phyloP scores from a whole-genome alignment of 768 basidiomycete genomes.

The Lactifluus pinguis region DNA sequence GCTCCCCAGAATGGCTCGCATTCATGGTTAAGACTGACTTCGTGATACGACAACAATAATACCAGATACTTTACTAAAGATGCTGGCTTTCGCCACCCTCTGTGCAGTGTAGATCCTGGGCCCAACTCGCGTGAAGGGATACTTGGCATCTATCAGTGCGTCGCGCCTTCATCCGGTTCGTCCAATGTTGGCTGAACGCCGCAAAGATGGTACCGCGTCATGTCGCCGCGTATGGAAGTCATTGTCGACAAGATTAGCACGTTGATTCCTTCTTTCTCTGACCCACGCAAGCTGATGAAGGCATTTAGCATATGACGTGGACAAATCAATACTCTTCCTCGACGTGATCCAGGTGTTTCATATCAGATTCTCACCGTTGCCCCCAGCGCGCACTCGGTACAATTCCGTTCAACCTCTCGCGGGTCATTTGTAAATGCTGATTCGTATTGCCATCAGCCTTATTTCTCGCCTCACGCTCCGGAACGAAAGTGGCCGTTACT shows the following conservation, averaged over 20 bases:
- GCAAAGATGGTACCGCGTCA: not conserved
- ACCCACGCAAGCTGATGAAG: not conserved
- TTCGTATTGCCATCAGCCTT: not conserved
- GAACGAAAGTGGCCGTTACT: constrained; percentile 25
- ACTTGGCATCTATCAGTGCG: constrained; percentile 50
- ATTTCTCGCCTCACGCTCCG: constrained; percentile 43
- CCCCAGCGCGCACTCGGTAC: constrained; percentile 39
- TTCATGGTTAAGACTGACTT: not conserved
- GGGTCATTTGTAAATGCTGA: not conserved
- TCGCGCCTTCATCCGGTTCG: not conserved
- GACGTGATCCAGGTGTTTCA: constrained; percentile 48
- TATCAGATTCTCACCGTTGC: constrained; percentile 38
- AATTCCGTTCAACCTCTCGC: constrained; percentile 28
- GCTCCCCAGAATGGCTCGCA: not conserved
- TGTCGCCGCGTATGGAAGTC: not conserved
- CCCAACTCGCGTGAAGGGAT: constrained; percentile 47
- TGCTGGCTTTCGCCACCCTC: constrained; percentile 49
- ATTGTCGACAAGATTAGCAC: not conserved
- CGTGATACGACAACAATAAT: not conserved
- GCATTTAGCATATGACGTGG: constrained; percentile 40
- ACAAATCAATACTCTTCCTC: constrained; percentile 35
- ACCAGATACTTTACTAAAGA: constrained; percentile 44
- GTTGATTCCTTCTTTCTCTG: not conserved
- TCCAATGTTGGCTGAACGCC: not conserved
- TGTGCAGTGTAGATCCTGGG: constrained; percentile 39